These are phyloP conservation scores for Penicillium verhagenii DNA, from an alignment of 495 filamentous ascomycete species.

Conservation along the genomic window DNA sequence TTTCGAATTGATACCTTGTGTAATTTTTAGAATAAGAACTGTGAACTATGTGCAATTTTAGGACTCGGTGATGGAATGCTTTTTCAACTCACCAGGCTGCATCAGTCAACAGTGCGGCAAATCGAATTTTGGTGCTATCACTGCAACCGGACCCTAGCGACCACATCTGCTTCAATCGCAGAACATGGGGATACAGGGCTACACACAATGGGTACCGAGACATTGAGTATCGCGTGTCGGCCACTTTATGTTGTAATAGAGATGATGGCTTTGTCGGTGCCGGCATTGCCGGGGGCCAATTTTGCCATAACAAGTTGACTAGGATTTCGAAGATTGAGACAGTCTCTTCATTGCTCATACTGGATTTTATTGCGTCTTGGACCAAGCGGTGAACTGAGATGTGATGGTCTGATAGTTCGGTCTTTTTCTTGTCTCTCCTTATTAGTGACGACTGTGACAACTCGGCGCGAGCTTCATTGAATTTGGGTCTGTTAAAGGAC, in stretches of 20 bases:
- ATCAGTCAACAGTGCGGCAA: constrained; percentile 23
- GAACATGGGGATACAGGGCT: constrained; percentile 24
- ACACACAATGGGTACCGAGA: constrained; percentile 26
- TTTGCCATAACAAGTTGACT: constrained; percentile 18
- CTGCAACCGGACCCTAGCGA: constrained; percentile 7
- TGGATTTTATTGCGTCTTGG: constrained; percentile 25
- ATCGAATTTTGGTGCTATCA: constrained; percentile 10
- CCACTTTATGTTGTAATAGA: constrained; percentile 15
- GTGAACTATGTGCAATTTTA: no score
- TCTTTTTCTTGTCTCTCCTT: background rate
- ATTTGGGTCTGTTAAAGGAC: constrained; percentile 4
- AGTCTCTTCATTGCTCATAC: constrained; percentile 18
- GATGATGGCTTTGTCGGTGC: constrained; percentile 22
- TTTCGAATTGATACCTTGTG: background rate
- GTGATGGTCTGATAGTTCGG: constrained; percentile 4
- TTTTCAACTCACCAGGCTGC: constrained; percentile 17
- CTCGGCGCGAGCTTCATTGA: background rate
- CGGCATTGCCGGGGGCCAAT: constrained; percentile 23
- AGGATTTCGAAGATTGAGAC: constrained; percentile 12
- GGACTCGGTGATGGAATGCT: background rate
- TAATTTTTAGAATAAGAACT: background rate
- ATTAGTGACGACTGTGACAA: background rate
- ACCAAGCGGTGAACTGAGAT: constrained; percentile 33
- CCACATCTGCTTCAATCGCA: constrained; percentile 18
- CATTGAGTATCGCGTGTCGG: constrained; percentile 15